Base-by-base conservation (phyloP, 495 filamentous ascomycete species). In the Annulohypoxylon maeteangense region DNA sequence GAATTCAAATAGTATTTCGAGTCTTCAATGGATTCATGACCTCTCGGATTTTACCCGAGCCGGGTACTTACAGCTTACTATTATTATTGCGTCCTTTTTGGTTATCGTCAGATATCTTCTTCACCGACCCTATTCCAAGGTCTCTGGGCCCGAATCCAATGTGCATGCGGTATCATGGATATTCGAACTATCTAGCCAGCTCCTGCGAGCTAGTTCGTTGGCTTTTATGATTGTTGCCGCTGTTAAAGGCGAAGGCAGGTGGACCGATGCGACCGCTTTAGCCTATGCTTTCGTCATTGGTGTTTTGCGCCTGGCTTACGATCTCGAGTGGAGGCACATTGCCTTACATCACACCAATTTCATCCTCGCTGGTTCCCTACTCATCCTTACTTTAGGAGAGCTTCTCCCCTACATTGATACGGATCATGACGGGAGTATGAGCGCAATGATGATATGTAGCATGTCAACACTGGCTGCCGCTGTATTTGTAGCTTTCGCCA, bases 291-390 rank as follows among this genome's bases (percentile, higher is more conserved):
- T 81, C 42, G 18, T 77, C 45, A 68, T 82, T 7, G 80, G 81
- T 34, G 67, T 82, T 42, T 53, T 74, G 29, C 79, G 81, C 7
- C 74, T 81, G 16, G 47, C 69, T 44, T 73, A 62, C 50, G 72
- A 78, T 53, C 45, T 75, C 12, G 72, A 75, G 65, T 82, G 81
- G 81, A 77, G 79, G 31, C 79, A 79, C 61, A 56, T 77, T 36
- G 67, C 70, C 56, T 67, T 82, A 7, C 79, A 82, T 59, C 79
- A 82, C 59, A 70, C 79, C 67, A 82, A 82, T 55, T 68, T 78
- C 29, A 61, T 78, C 47, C 67, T 79, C 32, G 34, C 62, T 31
- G 57, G 68, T 27, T 61, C 71, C 48, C 62, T 82, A n/a, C 36
- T 78, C 25, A 48, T 78, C 25, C 47, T 79, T 29, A 32, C 47